These are phyloP conservation scores for Triadica sebifera DNA, from an alignment of 345 rosid genomes.

Conservation along the genomic window DNA sequence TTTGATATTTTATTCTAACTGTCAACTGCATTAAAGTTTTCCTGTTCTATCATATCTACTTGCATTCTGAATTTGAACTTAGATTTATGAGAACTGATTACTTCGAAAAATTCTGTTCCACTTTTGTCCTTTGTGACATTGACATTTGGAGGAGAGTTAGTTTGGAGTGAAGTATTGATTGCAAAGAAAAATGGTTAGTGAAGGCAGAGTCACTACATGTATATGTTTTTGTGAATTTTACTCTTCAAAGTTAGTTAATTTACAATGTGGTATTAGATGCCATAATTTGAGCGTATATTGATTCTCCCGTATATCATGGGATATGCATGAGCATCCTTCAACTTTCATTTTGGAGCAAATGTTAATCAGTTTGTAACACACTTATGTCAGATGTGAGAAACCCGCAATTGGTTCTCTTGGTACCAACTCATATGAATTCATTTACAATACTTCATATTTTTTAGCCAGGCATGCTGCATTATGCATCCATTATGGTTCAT, in stretches of 20 bases:
- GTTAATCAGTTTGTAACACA: neutral
- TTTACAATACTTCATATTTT: neutral
- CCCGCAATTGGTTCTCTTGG: neutral
- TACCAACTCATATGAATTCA: slow-evolving; percentile 3
- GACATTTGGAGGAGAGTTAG: neutral
- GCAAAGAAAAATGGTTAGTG: neutral
- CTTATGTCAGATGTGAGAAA: too few relatives aligned
- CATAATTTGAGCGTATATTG: neutral
- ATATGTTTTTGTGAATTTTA: neutral
- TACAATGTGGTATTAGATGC: neutral
- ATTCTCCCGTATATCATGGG: neutral
- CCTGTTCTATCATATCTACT: neutral
- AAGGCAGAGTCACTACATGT: neutral
- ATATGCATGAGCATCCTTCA: neutral
- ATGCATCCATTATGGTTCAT: neutral
- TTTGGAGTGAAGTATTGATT: neutral
- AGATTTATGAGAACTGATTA: neutral
- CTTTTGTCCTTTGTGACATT: neutral
- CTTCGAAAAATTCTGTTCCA: too few relatives aligned
- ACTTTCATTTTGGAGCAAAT: neutral
- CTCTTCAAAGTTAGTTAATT: neutral
- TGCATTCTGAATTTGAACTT: neutral
- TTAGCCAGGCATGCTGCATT: neutral
- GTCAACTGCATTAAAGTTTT: neutral
- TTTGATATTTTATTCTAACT: neutral